Base-by-base conservation (phyloP, 2,329 filamentous ascomycete species). In the Claviceps spartinae region DNA sequence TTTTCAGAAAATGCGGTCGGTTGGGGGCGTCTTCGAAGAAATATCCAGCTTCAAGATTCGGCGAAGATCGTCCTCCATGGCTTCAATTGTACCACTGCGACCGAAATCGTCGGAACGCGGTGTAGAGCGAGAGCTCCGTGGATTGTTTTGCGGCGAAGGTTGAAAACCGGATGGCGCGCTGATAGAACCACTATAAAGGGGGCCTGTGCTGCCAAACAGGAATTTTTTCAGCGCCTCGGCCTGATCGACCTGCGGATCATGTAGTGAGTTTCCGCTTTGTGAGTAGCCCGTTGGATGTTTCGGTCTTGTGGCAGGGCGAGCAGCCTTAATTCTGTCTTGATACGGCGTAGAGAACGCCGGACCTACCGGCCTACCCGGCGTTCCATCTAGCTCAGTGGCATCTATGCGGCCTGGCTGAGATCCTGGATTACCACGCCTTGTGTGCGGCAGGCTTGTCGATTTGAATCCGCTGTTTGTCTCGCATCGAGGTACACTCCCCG, bases 291-390 rank as follows among this genome's bases (percentile, higher is more conserved):
- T 34, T 8, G 51, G 9, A 44, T 42, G 24, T 37, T 37, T 46
- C 18, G 45, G 42, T 5, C 61, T 57, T 38, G 65, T 63, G 43
- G 51, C 62, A 11, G 67, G 64, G 18, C 72, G 73, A 22, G 74
- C 77, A 50, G 78, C 79, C 52, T 72, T 74, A 54, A 83, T 81
- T 44, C 80, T 76, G 54, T 83, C 78, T 5, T 76, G 69, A 58
- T 81, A 83, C 0, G 80, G 78, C 0, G 82, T 84, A 4, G 84
- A 82, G 63, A 87, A 86, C 2, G 83, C 77, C 30, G 82, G 82
- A 3, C 77, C 84, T 58, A 82, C 77, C 34, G 73, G 70, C 46
- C 69, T 73, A 44, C 72, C 72, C 20, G 74, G 72, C 18, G 73
- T 75, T 24, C 77, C 76, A 56, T 87, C 81, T 46, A 89, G 70